Conservation (phyloP, 805 yeast species). For the Peterozyma toletana region DNA sequence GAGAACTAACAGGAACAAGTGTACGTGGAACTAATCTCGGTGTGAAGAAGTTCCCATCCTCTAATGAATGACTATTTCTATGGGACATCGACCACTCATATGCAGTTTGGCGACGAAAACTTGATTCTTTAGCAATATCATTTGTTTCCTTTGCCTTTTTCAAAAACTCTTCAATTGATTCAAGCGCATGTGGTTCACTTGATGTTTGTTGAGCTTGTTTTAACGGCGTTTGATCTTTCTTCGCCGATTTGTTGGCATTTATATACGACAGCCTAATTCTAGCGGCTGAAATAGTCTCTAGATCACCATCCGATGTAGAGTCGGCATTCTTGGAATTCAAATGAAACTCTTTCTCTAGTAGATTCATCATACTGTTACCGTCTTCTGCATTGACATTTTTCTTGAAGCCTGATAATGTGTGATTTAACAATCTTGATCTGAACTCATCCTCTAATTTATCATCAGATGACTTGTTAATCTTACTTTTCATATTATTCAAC, state of each 20-base stretch:
- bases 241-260: background rate
- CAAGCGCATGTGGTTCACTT: conserved; percentile 2
- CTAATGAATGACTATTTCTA: conserved; percentile 27
- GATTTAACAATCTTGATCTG: background rate
- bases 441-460: background rate
- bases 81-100: conserved; percentile 42
- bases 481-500: background rate
- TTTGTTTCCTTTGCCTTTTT: conserved; percentile 32
- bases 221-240: background rate
- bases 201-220: background rate
- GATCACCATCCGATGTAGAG: no score
- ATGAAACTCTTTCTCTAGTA: background rate
- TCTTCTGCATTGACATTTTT: background rate
- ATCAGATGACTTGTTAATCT: background rate
- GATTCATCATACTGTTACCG: background rate
- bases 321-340: background rate
- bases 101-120: conserved; percentile 41
- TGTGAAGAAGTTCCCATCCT: conserved; percentile 35
- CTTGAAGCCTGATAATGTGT: background rate
- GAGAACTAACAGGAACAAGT: conserved; percentile 14
- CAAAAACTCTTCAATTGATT: conserved; percentile 32
- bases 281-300: conserved; percentile 2
- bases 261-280: conserved; percentile 2
- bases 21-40: conserved; percentile 30
- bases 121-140: conserved; percentile 31